A percentile compares a stretch with the other conserved stretches of the same genome.
Conservation (phyloP, 1,139 yeast genomes). For the Nematodospora anomalae region DNA sequence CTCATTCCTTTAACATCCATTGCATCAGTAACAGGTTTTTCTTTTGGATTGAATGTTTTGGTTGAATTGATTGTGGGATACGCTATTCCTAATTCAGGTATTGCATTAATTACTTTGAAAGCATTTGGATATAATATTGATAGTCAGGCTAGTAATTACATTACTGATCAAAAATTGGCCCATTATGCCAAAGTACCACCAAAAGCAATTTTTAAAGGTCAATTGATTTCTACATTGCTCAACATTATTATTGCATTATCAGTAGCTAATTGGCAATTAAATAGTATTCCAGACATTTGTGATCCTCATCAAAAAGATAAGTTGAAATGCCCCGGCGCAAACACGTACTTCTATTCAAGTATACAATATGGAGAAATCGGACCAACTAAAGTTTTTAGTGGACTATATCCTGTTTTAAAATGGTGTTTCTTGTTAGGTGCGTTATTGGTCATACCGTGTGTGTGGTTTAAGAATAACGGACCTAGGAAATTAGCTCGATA, state of each 20-base stretch:
- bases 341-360: conserved; percentile 32
- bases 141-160: conserved; percentile 37
- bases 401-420: conserved; percentile 33
- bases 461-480: conserved; percentile 30
- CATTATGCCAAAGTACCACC: conserved; percentile 39
- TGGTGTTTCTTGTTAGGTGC: conserved; percentile 37
- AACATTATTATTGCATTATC: conserved; percentile 26
- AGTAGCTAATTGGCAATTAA: conserved; percentile 32
- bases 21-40: conserved; percentile 38
- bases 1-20: conserved; percentile 38
- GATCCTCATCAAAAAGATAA: conserved; percentile 27
- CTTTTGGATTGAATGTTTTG: conserved; percentile 39
- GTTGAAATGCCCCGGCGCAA: conserved; percentile 35
- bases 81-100: conserved; percentile 39
- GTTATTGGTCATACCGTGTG: conserved; percentile 28
- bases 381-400: conserved; percentile 33
- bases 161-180: conserved; percentile 36
- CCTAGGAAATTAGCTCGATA: conserved; percentile 30
- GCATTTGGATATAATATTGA: conserved; percentile 41
- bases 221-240: conserved; percentile 29
- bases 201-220: conserved; percentile 34
- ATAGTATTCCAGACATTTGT: conserved; percentile 27
- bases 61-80: conserved; percentile 43
- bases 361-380: conserved; percentile 41
- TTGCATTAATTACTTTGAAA: conserved; percentile 38